phyloP scores from a whole-genome alignment of 352 stramenopile species.

The Phytophthora lateralis region DNA sequence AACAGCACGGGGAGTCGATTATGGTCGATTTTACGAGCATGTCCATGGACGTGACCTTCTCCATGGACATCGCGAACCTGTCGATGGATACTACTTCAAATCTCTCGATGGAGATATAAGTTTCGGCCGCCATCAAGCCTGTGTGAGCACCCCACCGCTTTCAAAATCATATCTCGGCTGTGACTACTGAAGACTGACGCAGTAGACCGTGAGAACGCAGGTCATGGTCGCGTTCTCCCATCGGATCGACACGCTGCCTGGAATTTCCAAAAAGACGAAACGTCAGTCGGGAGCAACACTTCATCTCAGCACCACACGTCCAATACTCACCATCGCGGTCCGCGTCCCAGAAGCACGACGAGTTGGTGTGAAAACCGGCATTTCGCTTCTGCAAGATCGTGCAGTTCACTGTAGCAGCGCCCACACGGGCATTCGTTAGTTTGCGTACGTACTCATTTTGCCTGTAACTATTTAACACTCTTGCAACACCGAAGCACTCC shows the following conservation, averaged over 20 bases:
- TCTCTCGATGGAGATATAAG: constrained; percentile 54
- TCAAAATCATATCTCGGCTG: constrained; percentile 3
- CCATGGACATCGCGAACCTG: constrained; percentile 42
- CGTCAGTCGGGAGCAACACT: constrained; percentile 13
- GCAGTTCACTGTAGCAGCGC: constrained; percentile 71
- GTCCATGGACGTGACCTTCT: constrained; percentile 49
- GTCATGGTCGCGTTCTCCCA: constrained; percentile 81
- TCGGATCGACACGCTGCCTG: constrained; percentile 76
- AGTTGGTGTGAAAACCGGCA: constrained; percentile 86
- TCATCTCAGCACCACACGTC: neutral
- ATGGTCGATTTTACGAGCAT: constrained; percentile 85
- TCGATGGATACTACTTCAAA: constrained; percentile 50
- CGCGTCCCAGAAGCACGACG: constrained; percentile 88
- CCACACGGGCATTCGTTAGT: constrained; percentile 25
- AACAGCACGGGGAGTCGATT: constrained; percentile 70
- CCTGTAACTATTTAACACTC: constrained; percentile 45
- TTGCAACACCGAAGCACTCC: constrained; percentile 14
- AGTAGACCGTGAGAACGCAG: constrained; percentile 73
- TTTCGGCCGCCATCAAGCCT: constrained; percentile 4
- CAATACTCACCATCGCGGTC: constrained; percentile 72
- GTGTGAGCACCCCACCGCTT: constrained; percentile 15
- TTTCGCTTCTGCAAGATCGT: constrained; percentile 91
- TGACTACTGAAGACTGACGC: constrained; percentile 67
- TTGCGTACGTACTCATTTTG: constrained; percentile 37
- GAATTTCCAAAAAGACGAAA: constrained; percentile 12